These are phyloP conservation scores for Amphicarpaea edgeworthii DNA, from an alignment of 306 rosid genomes.

Conservation along the genomic window DNA sequence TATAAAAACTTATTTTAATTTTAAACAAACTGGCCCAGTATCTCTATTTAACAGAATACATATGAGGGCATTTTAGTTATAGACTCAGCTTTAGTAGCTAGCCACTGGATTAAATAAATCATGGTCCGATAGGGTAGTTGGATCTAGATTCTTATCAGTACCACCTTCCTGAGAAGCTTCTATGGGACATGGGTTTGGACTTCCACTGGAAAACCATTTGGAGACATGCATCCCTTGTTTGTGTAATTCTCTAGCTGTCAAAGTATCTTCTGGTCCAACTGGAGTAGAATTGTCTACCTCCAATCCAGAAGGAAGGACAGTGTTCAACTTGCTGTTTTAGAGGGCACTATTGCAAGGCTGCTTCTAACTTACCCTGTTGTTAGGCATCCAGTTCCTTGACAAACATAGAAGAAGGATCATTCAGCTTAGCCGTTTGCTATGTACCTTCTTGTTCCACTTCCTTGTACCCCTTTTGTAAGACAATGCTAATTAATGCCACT, in stretches of 20 bases:
- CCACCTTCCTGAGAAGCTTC: not conserved
- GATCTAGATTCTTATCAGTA: not conserved
- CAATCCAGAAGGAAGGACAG: not conserved
- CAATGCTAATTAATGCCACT: not conserved
- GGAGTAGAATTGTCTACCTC: not conserved
- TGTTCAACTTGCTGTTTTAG: not conserved
- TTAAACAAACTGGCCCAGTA: too few species aligned
- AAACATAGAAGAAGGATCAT: not conserved
- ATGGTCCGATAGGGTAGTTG: not conserved
- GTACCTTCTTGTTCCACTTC: not conserved
- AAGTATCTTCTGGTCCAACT: not conserved
- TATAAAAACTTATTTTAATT: too few species aligned
- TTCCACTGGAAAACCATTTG: not conserved
- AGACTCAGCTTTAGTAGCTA: not conserved
- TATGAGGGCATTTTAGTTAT: not conserved
- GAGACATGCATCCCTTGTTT: not conserved
- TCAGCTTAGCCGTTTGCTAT: not conserved
- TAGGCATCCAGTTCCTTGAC: not conserved
- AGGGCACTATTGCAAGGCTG: not conserved
- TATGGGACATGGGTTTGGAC: too few species aligned
- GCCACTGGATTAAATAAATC: not conserved
- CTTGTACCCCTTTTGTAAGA: not conserved
- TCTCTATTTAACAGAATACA: too few species aligned
- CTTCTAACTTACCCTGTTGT: not conserved
- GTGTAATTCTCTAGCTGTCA: not conserved